Percentiles rank a stretch among this genome's conserved stretches.
Conservation (phyloP, 345 rosid species). For the Turritis glabra region DNA sequence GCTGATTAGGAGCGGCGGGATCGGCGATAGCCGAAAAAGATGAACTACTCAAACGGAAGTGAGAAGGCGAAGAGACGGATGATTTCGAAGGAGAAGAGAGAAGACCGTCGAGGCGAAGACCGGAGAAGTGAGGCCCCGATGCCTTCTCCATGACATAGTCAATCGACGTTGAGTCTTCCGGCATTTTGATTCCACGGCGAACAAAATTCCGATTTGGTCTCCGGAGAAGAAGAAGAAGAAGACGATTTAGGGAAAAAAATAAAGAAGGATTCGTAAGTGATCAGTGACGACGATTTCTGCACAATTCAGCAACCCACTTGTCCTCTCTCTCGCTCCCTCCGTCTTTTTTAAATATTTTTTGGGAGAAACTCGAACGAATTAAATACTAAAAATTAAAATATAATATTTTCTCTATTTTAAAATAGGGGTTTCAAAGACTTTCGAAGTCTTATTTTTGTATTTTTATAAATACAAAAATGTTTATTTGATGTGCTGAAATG, state of each 20-base stretch:
- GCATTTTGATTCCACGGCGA: constrained; percentile 37
- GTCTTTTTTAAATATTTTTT: constrained; percentile 25
- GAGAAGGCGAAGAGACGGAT: constrained; percentile 46
- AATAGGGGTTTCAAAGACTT: not conserved
- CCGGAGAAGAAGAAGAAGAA: constrained; percentile 20
- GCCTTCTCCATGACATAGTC: constrained; percentile 98
- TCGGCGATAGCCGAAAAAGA: constrained; percentile 34
- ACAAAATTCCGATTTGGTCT: constrained; percentile 7
- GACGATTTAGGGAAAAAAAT: not conserved
- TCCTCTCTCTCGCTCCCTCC: constrained; percentile 19
- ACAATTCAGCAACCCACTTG: constrained; percentile 32
- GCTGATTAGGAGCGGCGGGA: constrained; percentile 53
- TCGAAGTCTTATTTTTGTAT: not conserved
- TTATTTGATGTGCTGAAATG: too few relatives aligned
- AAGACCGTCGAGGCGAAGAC: constrained; percentile 81
- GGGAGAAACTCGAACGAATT: not conserved
- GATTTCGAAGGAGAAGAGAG: constrained; percentile 60
- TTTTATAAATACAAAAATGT: too few relatives aligned
- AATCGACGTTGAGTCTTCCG: constrained; percentile 56
- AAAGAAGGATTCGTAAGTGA: constrained; percentile 4
- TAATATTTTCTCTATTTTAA: not conserved
- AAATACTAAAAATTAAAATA: not conserved
- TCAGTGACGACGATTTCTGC: constrained; percentile 28
- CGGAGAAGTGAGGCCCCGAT: constrained; percentile 98
- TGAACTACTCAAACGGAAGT: constrained; percentile 26